Conservation (phyloP, 768 basidiomycete genomes). For the Solioccasus polychromus region DNA sequence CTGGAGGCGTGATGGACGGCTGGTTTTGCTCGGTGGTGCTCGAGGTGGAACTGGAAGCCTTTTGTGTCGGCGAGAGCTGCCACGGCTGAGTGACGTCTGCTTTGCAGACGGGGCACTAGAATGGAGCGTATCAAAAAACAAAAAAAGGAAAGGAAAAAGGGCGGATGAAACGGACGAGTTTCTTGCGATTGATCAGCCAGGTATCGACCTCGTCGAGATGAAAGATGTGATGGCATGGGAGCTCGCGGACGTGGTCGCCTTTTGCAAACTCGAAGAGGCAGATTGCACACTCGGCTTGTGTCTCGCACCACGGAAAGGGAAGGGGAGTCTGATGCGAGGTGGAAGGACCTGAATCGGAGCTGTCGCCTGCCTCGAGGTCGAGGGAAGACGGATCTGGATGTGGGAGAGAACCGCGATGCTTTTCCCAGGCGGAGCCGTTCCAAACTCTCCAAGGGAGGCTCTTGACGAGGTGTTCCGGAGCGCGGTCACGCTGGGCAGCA, state of each 20-base stretch:
- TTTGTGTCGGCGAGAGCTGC: slow-evolving; percentile 21
- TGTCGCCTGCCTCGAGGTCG: slow-evolving; percentile 40
- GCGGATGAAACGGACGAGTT: slow-evolving; percentile 60
- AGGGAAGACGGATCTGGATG: slow-evolving; percentile 29
- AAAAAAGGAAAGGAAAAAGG: not conserved
- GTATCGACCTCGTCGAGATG: slow-evolving; percentile 89
- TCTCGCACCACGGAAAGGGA: slow-evolving; percentile 72
- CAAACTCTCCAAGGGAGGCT: slow-evolving; percentile 80
- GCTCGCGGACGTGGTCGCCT: slow-evolving; percentile 86
- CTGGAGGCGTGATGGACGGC: slow-evolving; percentile 13
- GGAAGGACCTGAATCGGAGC: slow-evolving; percentile 15
- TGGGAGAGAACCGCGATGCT: slow-evolving; percentile 46
- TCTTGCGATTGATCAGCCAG: slow-evolving; percentile 92
- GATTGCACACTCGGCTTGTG: slow-evolving; percentile 87
- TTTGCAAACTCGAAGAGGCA: slow-evolving; percentile 84
- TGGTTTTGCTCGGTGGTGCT: too few relatives aligned
- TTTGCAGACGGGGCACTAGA: slow-evolving; percentile 88
- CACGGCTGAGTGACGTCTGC: slow-evolving; percentile 80
- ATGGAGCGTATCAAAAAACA: slow-evolving; percentile 2
- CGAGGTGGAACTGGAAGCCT: slow-evolving; percentile 6
- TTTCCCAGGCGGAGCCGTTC: slow-evolving; percentile 79
- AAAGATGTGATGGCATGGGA: slow-evolving; percentile 95
- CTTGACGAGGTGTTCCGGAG: slow-evolving; percentile 77
- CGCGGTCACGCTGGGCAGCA: slow-evolving; percentile 79
- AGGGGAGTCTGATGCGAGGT: slow-evolving; percentile 25